Conservation (phyloP, 208 protist species). For the Trypanosomatidae sp. region DNA sequence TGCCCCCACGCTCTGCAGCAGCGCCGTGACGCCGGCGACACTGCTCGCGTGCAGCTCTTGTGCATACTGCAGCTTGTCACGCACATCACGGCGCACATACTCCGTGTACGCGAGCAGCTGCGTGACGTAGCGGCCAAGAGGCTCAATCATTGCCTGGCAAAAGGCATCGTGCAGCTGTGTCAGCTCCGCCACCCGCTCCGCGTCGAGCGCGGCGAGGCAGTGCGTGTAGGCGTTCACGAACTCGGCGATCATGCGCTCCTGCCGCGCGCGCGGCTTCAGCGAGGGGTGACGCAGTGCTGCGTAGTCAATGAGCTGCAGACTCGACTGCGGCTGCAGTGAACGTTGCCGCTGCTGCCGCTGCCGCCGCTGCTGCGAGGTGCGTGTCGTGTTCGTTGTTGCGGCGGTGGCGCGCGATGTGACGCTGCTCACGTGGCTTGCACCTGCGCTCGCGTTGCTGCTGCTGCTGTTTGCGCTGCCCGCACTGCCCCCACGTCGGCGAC, state of each 20-base stretch:
- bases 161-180: conserved; percentile 13
- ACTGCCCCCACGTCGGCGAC: no score
- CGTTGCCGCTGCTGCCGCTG: background rate
- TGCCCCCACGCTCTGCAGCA: conserved; percentile 12
- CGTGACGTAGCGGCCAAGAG: conserved; percentile 19
- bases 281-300: background rate
- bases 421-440: no score
- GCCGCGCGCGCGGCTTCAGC: background rate
- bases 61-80: conserved; percentile 11
- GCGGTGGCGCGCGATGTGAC: background rate
- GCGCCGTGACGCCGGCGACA: conserved; percentile 9
- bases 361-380: background rate
- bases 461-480: no score
- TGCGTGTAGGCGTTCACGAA: background rate
- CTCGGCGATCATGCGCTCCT: background rate
- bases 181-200: conserved; percentile 9
- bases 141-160: conserved; percentile 12
- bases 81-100: conserved; percentile 7
- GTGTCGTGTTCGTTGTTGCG: background rate
- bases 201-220: background rate
- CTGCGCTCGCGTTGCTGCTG: no score
- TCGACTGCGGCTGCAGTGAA: background rate
- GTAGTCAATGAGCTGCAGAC: background rate
- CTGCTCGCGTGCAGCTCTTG: conserved; percentile 9
- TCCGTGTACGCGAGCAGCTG: conserved; percentile 8